phyloP scores from a whole-genome alignment of 2,329 filamentous ascomycete genomes.

The Bipolaris bicolor region DNA sequence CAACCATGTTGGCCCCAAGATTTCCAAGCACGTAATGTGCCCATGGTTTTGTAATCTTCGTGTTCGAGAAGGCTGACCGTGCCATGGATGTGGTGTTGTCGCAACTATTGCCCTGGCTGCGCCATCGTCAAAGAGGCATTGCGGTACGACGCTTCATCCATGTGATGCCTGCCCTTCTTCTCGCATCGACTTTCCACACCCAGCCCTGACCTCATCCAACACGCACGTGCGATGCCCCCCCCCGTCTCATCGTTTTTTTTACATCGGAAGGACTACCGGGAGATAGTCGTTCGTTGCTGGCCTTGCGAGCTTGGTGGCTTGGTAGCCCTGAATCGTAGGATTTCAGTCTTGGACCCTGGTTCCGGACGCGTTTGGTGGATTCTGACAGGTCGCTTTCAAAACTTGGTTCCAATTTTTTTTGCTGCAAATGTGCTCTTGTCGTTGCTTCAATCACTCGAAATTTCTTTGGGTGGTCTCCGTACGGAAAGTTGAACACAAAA shows the following conservation, averaged over 20 bases:
- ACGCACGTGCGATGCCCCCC: slow-evolving; percentile 12
- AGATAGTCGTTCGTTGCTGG: slow-evolving; percentile 9
- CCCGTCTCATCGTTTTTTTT: slow-evolving; percentile 8
- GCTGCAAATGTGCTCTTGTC: slow-evolving; percentile 4
- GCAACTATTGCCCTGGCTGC: slow-evolving; percentile 10
- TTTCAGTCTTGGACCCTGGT: slow-evolving; percentile 4
- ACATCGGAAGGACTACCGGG: slow-evolving; percentile 16
- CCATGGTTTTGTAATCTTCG: slow-evolving; percentile 10
- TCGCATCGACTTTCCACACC: slow-evolving; percentile 6
- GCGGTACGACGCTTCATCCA: slow-evolving; percentile 9
- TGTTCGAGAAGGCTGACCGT: slow-evolving; percentile 13
- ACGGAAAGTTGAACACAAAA: slow-evolving; percentile 5
- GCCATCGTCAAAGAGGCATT: slow-evolving; percentile 10
- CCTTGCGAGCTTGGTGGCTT: neutral
- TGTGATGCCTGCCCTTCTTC: slow-evolving; percentile 4
- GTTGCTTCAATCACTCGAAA: slow-evolving; percentile 11
- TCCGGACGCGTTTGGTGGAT: slow-evolving; percentile 1
- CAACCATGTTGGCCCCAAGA: slow-evolving; percentile 9
- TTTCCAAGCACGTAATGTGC: slow-evolving; percentile 1
- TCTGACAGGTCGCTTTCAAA: slow-evolving; percentile 5
- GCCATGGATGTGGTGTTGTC: slow-evolving; percentile 10
- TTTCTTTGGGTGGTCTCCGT: slow-evolving; percentile 9
- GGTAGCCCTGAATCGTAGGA: slow-evolving; percentile 7
- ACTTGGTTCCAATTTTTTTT: slow-evolving; percentile 6
- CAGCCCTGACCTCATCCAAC: neutral